These are phyloP conservation scores for Myrmaecium sp. DNA, from an alignment of 2,329 filamentous ascomycete species.

Conservation along the genomic window DNA sequence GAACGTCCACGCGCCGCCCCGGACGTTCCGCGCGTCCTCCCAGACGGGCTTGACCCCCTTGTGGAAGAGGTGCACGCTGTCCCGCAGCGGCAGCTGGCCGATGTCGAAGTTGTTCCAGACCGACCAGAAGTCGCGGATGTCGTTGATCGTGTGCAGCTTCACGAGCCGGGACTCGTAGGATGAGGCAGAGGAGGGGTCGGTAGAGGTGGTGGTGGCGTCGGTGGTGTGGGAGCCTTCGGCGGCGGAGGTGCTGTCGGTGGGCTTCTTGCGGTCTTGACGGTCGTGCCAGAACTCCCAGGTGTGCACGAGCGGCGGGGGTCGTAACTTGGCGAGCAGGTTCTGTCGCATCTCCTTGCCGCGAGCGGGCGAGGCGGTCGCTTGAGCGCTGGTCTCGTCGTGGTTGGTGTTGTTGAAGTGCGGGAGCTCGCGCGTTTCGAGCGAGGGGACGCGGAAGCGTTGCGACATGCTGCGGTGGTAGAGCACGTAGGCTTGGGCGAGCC, in stretches of 20 bases:
- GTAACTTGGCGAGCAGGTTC: slow-evolving; percentile 26
- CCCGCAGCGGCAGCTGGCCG: slow-evolving; percentile 51
- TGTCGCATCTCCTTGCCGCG: slow-evolving; percentile 58
- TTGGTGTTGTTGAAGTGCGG: slow-evolving; percentile 34
- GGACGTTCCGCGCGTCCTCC: slow-evolving; percentile 73
- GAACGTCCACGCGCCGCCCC: slow-evolving; percentile 85
- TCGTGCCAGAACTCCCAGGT: slow-evolving; percentile 37
- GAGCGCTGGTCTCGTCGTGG: slow-evolving; percentile 41
- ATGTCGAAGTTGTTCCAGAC: slow-evolving; percentile 57
- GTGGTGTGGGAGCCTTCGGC: slow-evolving; percentile 11
- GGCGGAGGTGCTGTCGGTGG: slow-evolving; percentile 2
- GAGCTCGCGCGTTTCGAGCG: slow-evolving; percentile 12
- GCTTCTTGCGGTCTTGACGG: slow-evolving; percentile 18
- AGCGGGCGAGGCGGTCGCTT: slow-evolving; percentile 50
- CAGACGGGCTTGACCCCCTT: slow-evolving; percentile 66
- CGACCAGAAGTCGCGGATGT: slow-evolving; percentile 32
- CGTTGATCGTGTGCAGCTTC: slow-evolving; percentile 27
- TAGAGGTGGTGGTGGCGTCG: slow-evolving; percentile 8
- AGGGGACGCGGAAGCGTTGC: slow-evolving; percentile 8
- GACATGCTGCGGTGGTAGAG: slow-evolving; percentile 11
- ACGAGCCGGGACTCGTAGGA: slow-evolving; percentile 29
- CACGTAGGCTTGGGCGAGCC: slow-evolving; percentile 2
- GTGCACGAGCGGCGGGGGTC: slow-evolving; percentile 33
- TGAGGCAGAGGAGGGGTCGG: slow-evolving; percentile 6
- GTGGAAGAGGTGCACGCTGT: slow-evolving; percentile 61